Evolutionary conservation across 768 basidiomycete genomes (phyloP), one percentile per base, ranked within the genome.

Genomic region (Amanita phalloides): DNA sequence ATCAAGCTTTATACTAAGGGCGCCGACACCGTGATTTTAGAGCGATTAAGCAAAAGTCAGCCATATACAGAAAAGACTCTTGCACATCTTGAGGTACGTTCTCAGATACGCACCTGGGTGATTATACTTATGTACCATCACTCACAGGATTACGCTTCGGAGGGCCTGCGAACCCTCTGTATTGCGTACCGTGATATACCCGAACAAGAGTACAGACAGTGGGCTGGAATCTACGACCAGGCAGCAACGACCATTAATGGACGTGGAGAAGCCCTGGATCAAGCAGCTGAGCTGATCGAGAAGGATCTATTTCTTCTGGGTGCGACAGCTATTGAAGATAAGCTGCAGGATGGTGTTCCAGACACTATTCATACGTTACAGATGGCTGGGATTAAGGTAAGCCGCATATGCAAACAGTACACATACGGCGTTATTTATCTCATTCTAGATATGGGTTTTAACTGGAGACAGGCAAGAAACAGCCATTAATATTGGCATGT

Each of bases 391-490:
- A 96, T 99, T 68, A 99, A 98, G 78, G 87, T 58, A 52, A 45
- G 26, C 17, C n/a, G 51, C 6, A n/a, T 25, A 7, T n/a, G 28
- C 33, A 33, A 33, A 11, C 26, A n/a, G 6, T 35, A 20, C 32
- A 2, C 26, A 4, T 28, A 48, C 54, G 26, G 35, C 55, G n/a
- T 49, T 44, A 17, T 46, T 43, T 30, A 33, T 58, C 13, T 17
- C 25, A 21, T 33, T 26, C 6, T 56, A 87, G 84, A 84, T 99
- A 14, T 99, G 96, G 96, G 94, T 99, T 6, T 70, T 99, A 47
- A 99, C 96, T 2, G 96, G 96, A 1, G 96, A 99, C 66, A 74
- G 96, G 57, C 96, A 99, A 70, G 96, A 99, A 68, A 99, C 96
- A 1, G 96, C 96, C 13, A 97, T 99, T 68, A 99, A 99, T 61